Evolutionary conservation across 2,329 filamentous ascomycete genomes (phyloP).

Genomic region (Fusarium papillatum): DNA sequence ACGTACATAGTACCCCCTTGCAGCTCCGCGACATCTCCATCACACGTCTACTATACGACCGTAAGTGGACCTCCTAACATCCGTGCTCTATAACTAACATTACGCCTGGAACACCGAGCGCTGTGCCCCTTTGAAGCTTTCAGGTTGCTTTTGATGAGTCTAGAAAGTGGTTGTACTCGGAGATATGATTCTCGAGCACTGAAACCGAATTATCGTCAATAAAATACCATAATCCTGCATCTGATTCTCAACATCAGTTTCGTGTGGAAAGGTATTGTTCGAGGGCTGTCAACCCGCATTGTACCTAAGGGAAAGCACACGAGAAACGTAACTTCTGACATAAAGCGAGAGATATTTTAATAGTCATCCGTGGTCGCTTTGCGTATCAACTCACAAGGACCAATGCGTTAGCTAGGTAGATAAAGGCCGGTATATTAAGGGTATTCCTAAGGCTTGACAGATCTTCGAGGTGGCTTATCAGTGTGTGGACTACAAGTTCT

Average conservation of each 20-base stretch:
- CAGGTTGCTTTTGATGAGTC: not conserved
- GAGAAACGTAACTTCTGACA: no score
- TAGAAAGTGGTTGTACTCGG: not conserved
- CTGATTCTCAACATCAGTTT: not conserved
- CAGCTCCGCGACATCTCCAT: not conserved
- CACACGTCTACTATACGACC: not conserved
- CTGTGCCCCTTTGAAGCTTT: not conserved
- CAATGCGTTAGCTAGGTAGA: no score
- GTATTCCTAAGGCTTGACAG: no score
- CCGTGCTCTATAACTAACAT: not conserved
- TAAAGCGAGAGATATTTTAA: no score
- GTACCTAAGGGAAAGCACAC: no score
- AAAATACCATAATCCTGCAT: not conserved
- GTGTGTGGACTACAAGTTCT: not conserved
- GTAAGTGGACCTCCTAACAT: not conserved
- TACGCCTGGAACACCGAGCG: no score
- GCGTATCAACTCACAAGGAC: no score
- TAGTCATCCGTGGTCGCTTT: no score
- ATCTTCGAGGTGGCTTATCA: not conserved
- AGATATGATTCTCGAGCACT: not conserved
- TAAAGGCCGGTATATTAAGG: no score
- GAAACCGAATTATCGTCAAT: not conserved
- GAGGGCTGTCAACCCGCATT: no score
- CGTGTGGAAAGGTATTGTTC: no score
- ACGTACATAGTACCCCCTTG: not conserved